Percentiles rank a stretch among this genome's conserved stretches.
These are phyloP conservation scores for Populus simonii DNA, from an alignment of 345 rosid genomes.

Conservation along the genomic window DNA sequence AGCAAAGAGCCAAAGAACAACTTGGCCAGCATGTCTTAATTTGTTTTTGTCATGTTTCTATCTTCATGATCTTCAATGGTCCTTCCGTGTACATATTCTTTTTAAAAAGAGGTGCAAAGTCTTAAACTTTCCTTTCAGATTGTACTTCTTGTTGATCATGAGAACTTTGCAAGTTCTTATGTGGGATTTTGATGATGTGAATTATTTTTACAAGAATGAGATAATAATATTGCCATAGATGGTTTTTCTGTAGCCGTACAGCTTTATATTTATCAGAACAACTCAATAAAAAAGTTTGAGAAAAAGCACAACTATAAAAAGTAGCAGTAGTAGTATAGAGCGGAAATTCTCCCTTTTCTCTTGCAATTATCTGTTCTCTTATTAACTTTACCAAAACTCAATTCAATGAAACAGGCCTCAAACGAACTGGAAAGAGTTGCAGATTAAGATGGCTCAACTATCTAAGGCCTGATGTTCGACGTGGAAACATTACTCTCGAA, in stretches of 20 bases:
- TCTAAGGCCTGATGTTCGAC: constrained; percentile 36
- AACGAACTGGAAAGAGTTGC: constrained; percentile 37
- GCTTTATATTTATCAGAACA: background rate
- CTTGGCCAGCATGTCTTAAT: constrained; percentile 31
- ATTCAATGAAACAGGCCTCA: constrained; percentile 26
- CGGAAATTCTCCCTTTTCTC: constrained; percentile 1
- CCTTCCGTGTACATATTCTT: constrained; percentile 2
- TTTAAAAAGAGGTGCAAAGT: constrained; percentile 27
- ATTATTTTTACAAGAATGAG: background rate
- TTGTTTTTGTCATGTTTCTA: constrained; percentile 30
- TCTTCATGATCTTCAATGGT: constrained; percentile 23
- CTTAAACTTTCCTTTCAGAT: constrained; percentile 11
- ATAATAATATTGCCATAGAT: background rate
- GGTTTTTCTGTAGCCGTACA: background rate
- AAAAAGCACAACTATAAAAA: constrained; percentile 10
- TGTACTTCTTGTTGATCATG: background rate
- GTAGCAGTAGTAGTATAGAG: background rate
- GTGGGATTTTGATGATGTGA: background rate
- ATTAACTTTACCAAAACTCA: constrained; percentile 39
- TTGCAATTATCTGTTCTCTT: background rate
- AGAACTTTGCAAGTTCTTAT: background rate
- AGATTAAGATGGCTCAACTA: constrained; percentile 38
- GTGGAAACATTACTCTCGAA: constrained; percentile 36
- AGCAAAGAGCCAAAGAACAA: constrained; percentile 27
- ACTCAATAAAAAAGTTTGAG: constrained; percentile 1